phyloP scores from a whole-genome alignment of 257 asterid genomes.

The Nicotiana tomentosiformis region DNA sequence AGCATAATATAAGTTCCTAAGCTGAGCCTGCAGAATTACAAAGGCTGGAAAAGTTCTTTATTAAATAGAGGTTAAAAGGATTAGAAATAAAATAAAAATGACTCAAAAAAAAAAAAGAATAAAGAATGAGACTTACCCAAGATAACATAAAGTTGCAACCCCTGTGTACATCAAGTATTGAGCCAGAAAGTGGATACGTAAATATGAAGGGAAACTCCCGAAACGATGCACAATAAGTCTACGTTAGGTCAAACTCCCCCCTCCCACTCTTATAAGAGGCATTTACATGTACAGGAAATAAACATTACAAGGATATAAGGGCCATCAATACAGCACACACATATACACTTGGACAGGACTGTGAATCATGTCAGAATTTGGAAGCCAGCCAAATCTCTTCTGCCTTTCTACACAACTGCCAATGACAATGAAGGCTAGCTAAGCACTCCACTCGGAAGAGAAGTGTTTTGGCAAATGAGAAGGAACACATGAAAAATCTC shows the following conservation, averaged over 20 bases:
- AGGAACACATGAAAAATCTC: background rate
- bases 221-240: background rate
- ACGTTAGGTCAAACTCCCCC: background rate
- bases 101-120: background rate
- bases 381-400: background rate
- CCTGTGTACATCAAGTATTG: background rate
- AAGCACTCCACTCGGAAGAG: background rate
- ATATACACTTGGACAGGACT: background rate
- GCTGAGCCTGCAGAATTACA: background rate
- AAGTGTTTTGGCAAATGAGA: background rate
- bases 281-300: background rate
- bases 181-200: background rate
- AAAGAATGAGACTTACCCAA: background rate
- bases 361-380: background rate
- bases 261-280: background rate
- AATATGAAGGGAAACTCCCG: background rate
- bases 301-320: background rate
- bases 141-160: background rate
- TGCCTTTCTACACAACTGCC: background rate
- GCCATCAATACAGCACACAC: background rate
- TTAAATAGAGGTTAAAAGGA: background rate
- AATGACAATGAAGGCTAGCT: background rate
- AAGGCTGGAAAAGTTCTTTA: conserved; percentile 3
- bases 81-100: background rate
- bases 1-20: background rate